A percentile compares a stretch with the other conserved stretches of the same genome.
phyloP scores from a whole-genome alignment of 192 early-diverging fungal genomes.

The Haplosporangium gracile region DNA sequence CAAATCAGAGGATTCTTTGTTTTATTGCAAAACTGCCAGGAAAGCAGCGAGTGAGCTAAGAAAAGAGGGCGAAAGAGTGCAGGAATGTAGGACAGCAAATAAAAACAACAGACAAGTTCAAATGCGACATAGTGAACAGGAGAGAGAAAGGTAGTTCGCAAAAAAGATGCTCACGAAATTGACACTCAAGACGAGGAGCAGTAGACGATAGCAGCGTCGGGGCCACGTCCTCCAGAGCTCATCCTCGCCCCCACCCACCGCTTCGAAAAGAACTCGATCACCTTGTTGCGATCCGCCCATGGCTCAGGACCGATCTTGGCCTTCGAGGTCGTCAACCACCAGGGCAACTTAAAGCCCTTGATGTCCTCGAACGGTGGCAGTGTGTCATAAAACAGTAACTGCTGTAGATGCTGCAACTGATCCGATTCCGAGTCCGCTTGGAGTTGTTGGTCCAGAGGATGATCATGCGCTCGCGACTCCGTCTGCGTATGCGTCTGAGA shows the following conservation, averaged over 20 bases:
- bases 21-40: not conserved
- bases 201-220: not conserved
- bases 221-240: not conserved
- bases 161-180: not conserved
- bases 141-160: not conserved
- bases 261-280: slow-evolving; percentile 2
- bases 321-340: not conserved
- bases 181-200: not conserved
- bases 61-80: not conserved
- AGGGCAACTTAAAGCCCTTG: not conserved
- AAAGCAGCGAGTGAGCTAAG: not conserved
- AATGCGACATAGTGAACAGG: not conserved
- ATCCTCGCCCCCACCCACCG: not conserved
- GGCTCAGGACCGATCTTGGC: not conserved
- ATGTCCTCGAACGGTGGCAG: too few species aligned
- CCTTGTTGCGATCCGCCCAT: not conserved
- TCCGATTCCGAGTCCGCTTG: too few species aligned
- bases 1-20: not conserved
- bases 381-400: too few species aligned
- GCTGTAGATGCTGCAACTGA: too few species aligned
- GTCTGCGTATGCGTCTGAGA: not conserved
- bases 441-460: not conserved
- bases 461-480: too few species aligned
- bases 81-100: not conserved
- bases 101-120: not conserved